Evolutionary conservation across 2,329 filamentous ascomycete species (phyloP), one percentile per base, ranked within the genome.

Genomic region (Coleophoma cylindrospora): DNA sequence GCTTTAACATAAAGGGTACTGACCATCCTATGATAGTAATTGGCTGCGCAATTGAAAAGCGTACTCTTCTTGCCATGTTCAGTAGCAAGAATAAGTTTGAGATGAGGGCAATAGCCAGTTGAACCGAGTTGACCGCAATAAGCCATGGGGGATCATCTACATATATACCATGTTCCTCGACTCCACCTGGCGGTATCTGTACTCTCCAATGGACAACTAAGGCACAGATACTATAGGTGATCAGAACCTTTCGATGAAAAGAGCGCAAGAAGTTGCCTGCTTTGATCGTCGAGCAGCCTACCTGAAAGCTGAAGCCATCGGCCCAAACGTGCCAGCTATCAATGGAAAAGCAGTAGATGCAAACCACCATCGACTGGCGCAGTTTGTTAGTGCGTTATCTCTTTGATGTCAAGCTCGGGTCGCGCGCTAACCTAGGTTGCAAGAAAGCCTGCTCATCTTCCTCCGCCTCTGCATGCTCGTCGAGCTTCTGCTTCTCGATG

Each of bases 21-120:
- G 57, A 81, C 90, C 91, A 96, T 52, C 89, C 79, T 8, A 87
- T 66, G 52, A 96, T 95, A 1, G 90, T 95, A 19, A 89, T 75
- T 1, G 91, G 91, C 52, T 95, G 79, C 1, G 91, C 89, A 37
- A 95, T 74, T 15, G 85, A 84, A 64, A 95, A 96, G 46, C 89
- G 81, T 7, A 96, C 78, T 6, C 84, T 77, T 50, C 82, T 80
- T 0, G 90, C 88, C 77, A 96, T 96, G 68, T 96, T 96, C 57
- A 94, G 79, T 1, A 96, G 75, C 1, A 96, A 76, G 54, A 90
- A 91, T 1, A 89, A 55, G 60, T 96, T 96, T 8, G 91, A 88
- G 1, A 85, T 66, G 33, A 96, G 72, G 14, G 91, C 91, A 52
- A 89, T 80, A 15, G 72, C 80, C 4, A 96, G 76, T 54, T 92